Conservation (phyloP, 805 yeast species). For the Candida patagonica region DNA sequence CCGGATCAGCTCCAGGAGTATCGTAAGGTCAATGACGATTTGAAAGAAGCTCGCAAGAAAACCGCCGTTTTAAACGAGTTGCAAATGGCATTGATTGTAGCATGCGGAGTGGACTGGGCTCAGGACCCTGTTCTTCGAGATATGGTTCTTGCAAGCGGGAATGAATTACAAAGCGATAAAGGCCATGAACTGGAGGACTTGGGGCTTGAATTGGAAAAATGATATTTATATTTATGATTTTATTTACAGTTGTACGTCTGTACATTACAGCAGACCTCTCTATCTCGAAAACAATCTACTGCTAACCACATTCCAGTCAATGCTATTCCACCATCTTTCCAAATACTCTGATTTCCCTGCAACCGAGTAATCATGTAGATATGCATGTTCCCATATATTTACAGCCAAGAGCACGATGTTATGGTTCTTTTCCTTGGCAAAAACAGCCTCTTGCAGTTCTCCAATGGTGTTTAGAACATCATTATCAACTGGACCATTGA, state of each 20-base stretch:
- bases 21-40: neutral
- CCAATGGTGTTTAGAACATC: constrained; percentile 9
- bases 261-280: neutral
- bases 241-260: neutral
- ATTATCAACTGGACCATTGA: constrained; percentile 37
- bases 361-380: constrained; percentile 74
- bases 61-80: constrained; percentile 14
- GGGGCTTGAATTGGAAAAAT: neutral
- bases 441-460: constrained; percentile 34
- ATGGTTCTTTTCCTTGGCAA: constrained; percentile 21
- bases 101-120: constrained; percentile 18
- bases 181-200: neutral
- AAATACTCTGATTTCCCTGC: constrained; percentile 62
- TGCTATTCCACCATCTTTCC: constrained; percentile 62
- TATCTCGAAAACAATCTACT: constrained; percentile 13
- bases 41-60: constrained; percentile 6
- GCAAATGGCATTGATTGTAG: constrained; percentile 14
- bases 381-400: constrained; percentile 88
- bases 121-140: neutral
- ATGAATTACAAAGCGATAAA: neutral
- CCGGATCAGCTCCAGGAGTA: constrained; percentile 6
- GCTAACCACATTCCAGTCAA: constrained; percentile 60
- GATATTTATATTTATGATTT: neutral
- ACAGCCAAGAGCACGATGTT: constrained; percentile 63
- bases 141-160: constrained; percentile 12